Evolutionary conservation across 352 stramenopile genomes (phyloP), one percentile per base, ranked within the genome.

Genomic region (Thalassiosira delicatula): DNA sequence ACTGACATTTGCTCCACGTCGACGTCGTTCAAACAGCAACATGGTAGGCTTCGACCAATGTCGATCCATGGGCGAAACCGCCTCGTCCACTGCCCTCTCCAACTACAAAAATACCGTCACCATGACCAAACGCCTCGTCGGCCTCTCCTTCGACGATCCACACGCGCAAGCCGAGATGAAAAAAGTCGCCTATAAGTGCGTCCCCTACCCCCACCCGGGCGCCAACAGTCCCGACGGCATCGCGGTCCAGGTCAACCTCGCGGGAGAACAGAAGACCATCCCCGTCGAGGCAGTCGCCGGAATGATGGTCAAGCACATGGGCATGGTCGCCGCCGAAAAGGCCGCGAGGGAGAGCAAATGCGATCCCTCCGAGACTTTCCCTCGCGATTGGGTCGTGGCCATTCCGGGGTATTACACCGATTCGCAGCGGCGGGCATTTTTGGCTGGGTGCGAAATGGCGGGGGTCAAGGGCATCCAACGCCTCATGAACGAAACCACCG

Each of bases 41-140:
- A 92, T 92, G 88, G 88, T 92, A 40, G 78, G 73, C 35, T 93
- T 92, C 56, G 82, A 87, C 53, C 40, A 88, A 46, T 84, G 76
- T 30, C 76, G 84, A 54, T 81, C 84, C 59, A 88, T 93, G 85
- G 81, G 84, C 49, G 81, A 92, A 78, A 79, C 77, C 35, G 77
- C 79, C 17, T 63, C 70, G 29, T 81, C 79, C 14, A 92, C 90
- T 60, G 91, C 95, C n/a, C 92, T 95, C 66, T 97, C 95, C 75
- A 98, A 99, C 91, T 98, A 96, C 88, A 98, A 98, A 91, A 99
- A 99, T 88, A 99, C 97, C 73, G 95, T 98, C 63, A 96, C 91
- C 69, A 90, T 98, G 83, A 95, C 99, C 49, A 99, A 99, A 93
- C 95, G 97, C 25, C 92, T 99, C 3, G 95, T 99, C 37, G 97